Base-by-base conservation (phyloP, 2,329 filamentous ascomycete genomes). In the Paramyrothecium roridum region DNA sequence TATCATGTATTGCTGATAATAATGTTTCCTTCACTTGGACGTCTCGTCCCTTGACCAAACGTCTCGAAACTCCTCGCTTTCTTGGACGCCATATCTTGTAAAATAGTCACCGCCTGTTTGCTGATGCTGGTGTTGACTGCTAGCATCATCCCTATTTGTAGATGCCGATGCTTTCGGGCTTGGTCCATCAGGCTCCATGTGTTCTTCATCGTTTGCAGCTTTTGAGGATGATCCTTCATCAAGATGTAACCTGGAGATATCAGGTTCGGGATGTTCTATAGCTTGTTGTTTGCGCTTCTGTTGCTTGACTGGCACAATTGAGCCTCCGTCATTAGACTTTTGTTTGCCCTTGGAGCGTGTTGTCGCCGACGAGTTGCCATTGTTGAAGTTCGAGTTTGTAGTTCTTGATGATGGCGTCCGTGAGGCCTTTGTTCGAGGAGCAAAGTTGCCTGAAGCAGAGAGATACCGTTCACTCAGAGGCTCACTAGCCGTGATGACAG, bases 401-500 rank as follows among this genome's bases (percentile, higher is more conserved):
- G 37, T 43, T 19, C 37, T 43, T 43, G 37, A 43, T 43, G 37
- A 43, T 17, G 37, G n/a, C 6, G 37, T 43, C 37, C 37, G 13
- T 17, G 48, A 46, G 19, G 26, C 37, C 22, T 54, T 21, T 13
- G 37, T 4, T 19, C 37, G 37, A 43, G 63, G 59, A 20, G 65
- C 65, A 52, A 65, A 64, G 48, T 63, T 67, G 30, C 61, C 66
- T 22, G 66, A 61, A 12, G 70, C 71, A 16, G 74, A 74, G 54
- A 63, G 58, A 55, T 87, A 89, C 59, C 88, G 81, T 56, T 93
- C 88, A 54, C 85, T 81, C 30, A 87, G 80, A 17, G 91, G 89
- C 60, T 91, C 84, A 68, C 78, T 83, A 47, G 81, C 93, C 34
- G 93, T 93, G 61, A 98, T 93, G 26, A 98, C 93, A 22, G 93